Conservation (phyloP, 768 basidiomycete genomes). For the Psilocybe sp. region DNA sequence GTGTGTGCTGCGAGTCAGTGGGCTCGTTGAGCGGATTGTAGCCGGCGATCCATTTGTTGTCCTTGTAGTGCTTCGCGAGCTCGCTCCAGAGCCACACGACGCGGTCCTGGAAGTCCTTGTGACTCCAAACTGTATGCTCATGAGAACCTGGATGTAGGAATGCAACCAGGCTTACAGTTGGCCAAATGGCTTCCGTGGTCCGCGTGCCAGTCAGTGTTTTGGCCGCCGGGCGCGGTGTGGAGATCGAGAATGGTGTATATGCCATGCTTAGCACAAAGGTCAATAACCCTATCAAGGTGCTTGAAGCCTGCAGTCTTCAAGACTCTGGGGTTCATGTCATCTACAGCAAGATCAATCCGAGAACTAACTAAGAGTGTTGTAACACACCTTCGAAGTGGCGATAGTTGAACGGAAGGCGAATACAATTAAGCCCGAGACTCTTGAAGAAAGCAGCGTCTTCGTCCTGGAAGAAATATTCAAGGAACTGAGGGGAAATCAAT, state of each 20-base stretch:
- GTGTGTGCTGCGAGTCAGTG: constrained; percentile 64
- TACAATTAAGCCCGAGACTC: constrained; percentile 75
- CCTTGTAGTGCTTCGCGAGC: constrained; percentile 72
- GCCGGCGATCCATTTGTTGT: constrained; percentile 81
- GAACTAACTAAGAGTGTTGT: not conserved
- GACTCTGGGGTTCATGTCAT: constrained; percentile 78
- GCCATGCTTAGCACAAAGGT: constrained; percentile 68
- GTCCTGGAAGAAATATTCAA: constrained; percentile 82
- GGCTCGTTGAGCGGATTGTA: constrained; percentile 88
- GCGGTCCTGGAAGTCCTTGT: constrained; percentile 85
- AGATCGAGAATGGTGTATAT: constrained; percentile 83
- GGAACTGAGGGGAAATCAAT: constrained; percentile 45
- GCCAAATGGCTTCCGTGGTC: constrained; percentile 70
- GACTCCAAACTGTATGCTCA: constrained; percentile 58
- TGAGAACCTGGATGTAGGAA: not conserved
- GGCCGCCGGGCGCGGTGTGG: constrained; percentile 73
- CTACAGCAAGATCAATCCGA: constrained; percentile 15
- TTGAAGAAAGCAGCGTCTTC: constrained; percentile 76
- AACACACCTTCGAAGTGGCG: constrained; percentile 60
- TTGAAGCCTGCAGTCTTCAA: constrained; percentile 74
- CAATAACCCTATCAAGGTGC: constrained; percentile 80
- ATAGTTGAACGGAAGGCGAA: constrained; percentile 75
- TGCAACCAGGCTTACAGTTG: constrained; percentile 36
- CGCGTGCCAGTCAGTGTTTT: constrained; percentile 79
- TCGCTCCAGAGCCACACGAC: constrained; percentile 75